phyloP scores from a whole-genome alignment of 225 moss, liverwort and hornwort genomes.

The Pleurozium schreberi region DNA sequence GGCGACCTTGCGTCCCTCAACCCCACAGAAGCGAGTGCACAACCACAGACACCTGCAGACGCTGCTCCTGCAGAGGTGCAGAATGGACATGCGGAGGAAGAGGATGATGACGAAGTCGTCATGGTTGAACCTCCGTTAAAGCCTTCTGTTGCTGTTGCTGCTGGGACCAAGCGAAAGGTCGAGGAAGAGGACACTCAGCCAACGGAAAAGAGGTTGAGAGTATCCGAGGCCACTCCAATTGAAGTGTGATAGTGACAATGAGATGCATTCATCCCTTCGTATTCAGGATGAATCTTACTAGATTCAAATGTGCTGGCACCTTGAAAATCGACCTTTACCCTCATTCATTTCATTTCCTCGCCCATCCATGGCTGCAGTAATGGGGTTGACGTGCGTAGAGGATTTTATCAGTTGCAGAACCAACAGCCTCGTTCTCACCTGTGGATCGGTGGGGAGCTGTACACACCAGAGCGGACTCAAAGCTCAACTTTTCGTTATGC shows the following conservation, averaged over 20 bases:
- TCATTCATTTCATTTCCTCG: constrained; percentile 8
- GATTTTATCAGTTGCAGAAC: background rate
- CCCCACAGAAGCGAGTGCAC: constrained; percentile 2
- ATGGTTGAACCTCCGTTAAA: constrained; percentile 44
- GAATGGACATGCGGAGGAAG: constrained; percentile 35
- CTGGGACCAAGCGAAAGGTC: constrained; percentile 48
- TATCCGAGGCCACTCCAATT: constrained; percentile 18
- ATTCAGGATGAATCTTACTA: background rate
- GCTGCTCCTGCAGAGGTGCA: constrained; percentile 7
- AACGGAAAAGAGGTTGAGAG: constrained; percentile 46
- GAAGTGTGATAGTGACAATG: constrained; percentile 20
- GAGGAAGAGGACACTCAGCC: constrained; percentile 22
- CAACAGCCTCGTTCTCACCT: constrained; percentile 7
- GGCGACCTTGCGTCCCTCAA: constrained; percentile 33
- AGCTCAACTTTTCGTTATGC: background rate
- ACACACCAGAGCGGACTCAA: background rate
- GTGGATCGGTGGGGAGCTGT: constrained; percentile 13
- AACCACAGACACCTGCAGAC: background rate
- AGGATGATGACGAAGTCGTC: constrained; percentile 62
- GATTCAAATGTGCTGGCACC: background rate
- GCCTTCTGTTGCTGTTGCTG: constrained; percentile 12
- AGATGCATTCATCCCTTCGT: background rate
- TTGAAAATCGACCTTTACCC: background rate
- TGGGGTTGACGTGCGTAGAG: background rate
- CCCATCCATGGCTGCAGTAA: constrained; percentile 9